Evolutionary conservation across 352 stramenopile genomes (phyloP), one percentile per base, ranked within the genome.

Genomic region (Phytophthora podocarpi): DNA sequence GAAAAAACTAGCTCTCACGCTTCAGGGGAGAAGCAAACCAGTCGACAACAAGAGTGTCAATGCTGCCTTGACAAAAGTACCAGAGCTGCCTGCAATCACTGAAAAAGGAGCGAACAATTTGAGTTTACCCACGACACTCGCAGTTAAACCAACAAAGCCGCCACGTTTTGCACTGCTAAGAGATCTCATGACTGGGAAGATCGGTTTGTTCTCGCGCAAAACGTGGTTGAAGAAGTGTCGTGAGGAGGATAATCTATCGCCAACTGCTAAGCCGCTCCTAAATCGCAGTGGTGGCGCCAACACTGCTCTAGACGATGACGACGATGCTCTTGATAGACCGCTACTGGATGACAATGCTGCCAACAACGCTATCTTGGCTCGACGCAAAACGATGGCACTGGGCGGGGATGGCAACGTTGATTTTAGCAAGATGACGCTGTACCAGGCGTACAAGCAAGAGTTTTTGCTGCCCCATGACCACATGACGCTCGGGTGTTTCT

Each of bases 381-480:
- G 51, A 40, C 52, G 51, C n/a, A 74, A 58, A 40, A 71, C 34
- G 21, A 18, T 55, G 27, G 51, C 34, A 13, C 9, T 50, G 37
- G 30, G 32, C 20, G 66, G 41, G 27, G 51, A 67, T 39, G 45
- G 52, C 2, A 63, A 74, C 2, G 56, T 91, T 2, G 80, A 93
- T 47, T 93, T 95, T 35, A 59, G 59, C 5, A 82, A 69, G 15
- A 90, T 95, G 82, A 85, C 78, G 18, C 43, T 93, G 35, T 92
- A 90, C 43, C 53, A 93, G 16, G 85, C 85, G 0, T 93, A 80
- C 39, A 73, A 70, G 21, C 74, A 90, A 54, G 82, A 77, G 0
- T 93, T 89, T 31, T 49, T 95, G 24, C 41, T 95, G 5, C 81
- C 83, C 0, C 74, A 92, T 23, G 85, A 95, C 46, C 91, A 95